Conservation (phyloP, 495 filamentous ascomycete species). For the Amorphotheca resinae region DNA sequence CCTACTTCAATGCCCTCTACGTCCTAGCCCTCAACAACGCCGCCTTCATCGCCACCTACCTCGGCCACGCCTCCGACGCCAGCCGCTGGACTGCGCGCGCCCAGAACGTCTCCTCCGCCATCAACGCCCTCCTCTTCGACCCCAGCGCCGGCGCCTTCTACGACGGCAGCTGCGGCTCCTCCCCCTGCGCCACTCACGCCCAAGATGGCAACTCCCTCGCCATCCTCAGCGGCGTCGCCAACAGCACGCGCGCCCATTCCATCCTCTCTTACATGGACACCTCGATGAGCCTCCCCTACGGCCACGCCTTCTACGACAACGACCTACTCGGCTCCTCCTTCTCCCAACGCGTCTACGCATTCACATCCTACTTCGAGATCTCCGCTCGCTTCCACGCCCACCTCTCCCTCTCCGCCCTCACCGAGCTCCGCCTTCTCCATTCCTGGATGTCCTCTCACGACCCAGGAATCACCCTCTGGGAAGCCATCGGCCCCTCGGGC, state of each 20-base stretch:
- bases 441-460: slow-evolving; percentile 34
- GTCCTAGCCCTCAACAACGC: slow-evolving; percentile 30
- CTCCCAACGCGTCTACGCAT: slow-evolving; percentile 34
- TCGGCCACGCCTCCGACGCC: slow-evolving; percentile 21
- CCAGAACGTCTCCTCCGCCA: slow-evolving; percentile 19
- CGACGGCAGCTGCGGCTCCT: slow-evolving; percentile 22
- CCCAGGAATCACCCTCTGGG: slow-evolving; percentile 31
- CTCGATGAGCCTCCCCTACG: slow-evolving; percentile 24
- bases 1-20: slow-evolving; percentile 38
- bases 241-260: slow-evolving; percentile 20
- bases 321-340: slow-evolving; percentile 24
- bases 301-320: slow-evolving; percentile 36
- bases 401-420: slow-evolving; percentile 23
- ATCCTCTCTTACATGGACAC: slow-evolving; percentile 25
- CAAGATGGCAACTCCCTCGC: slow-evolving; percentile 35
- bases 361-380: slow-evolving; percentile 38
- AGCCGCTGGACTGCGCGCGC: slow-evolving; percentile 27
- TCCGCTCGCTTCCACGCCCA: slow-evolving; percentile 29
- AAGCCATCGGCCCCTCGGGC: slow-evolving; percentile 29
- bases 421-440: slow-evolving; percentile 31
- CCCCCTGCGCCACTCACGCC: slow-evolving; percentile 26
- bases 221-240: slow-evolving; percentile 27
- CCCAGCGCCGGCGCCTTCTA: slow-evolving; percentile 27
- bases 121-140: slow-evolving; percentile 27
- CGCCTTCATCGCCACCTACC: slow-evolving; percentile 26